These are phyloP conservation scores for Cordyceps javanica DNA, from an alignment of 2,329 filamentous ascomycete genomes.

Conservation along the genomic window DNA sequence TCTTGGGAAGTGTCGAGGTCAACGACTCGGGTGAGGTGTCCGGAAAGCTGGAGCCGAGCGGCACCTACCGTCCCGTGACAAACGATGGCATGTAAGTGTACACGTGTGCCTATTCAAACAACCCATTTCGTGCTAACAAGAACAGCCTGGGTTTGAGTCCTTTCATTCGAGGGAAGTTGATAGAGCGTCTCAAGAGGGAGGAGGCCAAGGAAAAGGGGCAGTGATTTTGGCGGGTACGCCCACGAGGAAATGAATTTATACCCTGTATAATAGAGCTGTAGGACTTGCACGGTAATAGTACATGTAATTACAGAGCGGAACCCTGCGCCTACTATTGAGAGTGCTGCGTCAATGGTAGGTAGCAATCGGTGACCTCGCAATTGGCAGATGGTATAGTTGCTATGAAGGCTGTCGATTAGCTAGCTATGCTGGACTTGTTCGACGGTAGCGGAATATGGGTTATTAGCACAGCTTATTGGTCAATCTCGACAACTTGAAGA, in stretches of 20 bases:
- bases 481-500: no score
- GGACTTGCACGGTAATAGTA: not conserved
- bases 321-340: no score
- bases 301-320: no score
- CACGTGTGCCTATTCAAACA: not conserved
- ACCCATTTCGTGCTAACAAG: constrained; percentile 19
- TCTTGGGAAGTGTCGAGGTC: constrained; percentile 62
- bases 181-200: constrained; percentile 43
- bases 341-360: no score
- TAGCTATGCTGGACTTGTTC: no score
- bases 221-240: not conserved
- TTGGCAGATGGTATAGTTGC: no score
- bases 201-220: constrained; percentile 28
- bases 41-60: constrained; percentile 52
- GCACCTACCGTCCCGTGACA: constrained; percentile 58
- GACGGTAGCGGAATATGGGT: no score
- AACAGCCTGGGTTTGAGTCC: constrained; percentile 47
- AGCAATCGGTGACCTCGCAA: no score
- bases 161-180: constrained; percentile 45
- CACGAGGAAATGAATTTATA: not conserved
- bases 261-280: not conserved
- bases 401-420: no score
- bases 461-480: no score
- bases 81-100: constrained; percentile 60
- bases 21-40: constrained; percentile 50